These are phyloP conservation scores for Isoetes taiwanensis DNA, from an alignment of 75 land plant species.

Conservation along the genomic window DNA sequence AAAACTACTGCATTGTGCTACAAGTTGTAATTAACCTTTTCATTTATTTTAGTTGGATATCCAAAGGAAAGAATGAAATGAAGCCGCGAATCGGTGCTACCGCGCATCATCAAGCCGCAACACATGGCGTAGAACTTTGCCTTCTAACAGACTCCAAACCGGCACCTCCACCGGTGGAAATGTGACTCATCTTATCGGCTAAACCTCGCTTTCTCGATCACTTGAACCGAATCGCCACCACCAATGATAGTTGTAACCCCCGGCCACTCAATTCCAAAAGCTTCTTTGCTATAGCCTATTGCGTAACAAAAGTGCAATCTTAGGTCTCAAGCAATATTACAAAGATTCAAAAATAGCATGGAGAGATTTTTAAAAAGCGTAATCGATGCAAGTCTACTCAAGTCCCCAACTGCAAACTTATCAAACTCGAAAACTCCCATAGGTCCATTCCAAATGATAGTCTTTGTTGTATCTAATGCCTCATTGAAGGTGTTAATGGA, in stretches of 20 bases:
- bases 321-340: neutral
- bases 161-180: slow-evolving; percentile 89
- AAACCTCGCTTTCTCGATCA: slow-evolving; percentile 76
- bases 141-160: slow-evolving; percentile 85
- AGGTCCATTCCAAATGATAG: slow-evolving; percentile 84
- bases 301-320: neutral
- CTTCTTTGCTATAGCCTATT: slow-evolving; percentile 63
- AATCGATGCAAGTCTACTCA: too few species aligned
- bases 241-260: slow-evolving; percentile 83
- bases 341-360: too few species aligned
- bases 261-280: slow-evolving; percentile 50
- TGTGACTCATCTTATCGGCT: slow-evolving; percentile 88
- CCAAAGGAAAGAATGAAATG: too few species aligned
- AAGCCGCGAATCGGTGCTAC: too few species aligned
- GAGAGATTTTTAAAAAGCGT: too few species aligned
- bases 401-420: slow-evolving; percentile 61
- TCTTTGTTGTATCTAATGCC: slow-evolving; percentile 67
- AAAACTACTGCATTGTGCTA: too few species aligned
- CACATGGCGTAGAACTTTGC: slow-evolving; percentile 71
- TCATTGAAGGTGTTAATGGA: slow-evolving; percentile 61
- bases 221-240: slow-evolving; percentile 90
- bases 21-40: too few species aligned
- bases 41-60: too few species aligned
- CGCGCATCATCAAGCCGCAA: slow-evolving; percentile 68
- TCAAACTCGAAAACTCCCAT: slow-evolving; percentile 90